These are phyloP conservation scores for Lanzia echinophila DNA, from an alignment of 2,329 filamentous ascomycete species.

Conservation along the genomic window DNA sequence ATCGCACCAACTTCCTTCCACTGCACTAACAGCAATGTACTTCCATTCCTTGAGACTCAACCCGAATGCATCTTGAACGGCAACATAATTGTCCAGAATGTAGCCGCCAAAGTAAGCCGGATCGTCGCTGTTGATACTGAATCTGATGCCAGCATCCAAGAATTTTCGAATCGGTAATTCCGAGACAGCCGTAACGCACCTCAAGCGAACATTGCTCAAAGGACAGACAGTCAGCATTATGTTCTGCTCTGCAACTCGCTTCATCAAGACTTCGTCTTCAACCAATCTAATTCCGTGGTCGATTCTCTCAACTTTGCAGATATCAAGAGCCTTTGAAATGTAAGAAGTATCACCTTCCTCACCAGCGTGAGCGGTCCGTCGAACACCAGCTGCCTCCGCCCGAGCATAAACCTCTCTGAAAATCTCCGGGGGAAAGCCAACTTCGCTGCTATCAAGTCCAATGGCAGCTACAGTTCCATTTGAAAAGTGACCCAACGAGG, in stretches of 20 bases:
- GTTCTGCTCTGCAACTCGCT: conserved; percentile 47
- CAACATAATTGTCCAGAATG: conserved; percentile 68
- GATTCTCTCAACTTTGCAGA: conserved; percentile 57
- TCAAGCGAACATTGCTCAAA: conserved; percentile 60
- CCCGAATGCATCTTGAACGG: conserved; percentile 64
- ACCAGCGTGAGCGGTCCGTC: conserved; percentile 67
- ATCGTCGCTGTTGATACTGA: conserved; percentile 43
- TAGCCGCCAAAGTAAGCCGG: conserved; percentile 62
- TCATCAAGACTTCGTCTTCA: conserved; percentile 52
- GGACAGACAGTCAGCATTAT: conserved; percentile 67
- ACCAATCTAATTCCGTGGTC: conserved; percentile 66
- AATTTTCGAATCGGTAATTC: conserved; percentile 40
- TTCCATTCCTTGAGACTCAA: conserved; percentile 61
- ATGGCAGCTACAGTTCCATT: conserved; percentile 53
- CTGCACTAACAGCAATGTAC: conserved; percentile 52
- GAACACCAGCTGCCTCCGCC: conserved; percentile 46
- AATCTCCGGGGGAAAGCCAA: conserved; percentile 47
- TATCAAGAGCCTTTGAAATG: conserved; percentile 56
- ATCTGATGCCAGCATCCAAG: conserved; percentile 38
- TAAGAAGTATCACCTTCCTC: conserved; percentile 67
- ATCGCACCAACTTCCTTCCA: conserved; percentile 64
- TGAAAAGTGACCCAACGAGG: conserved; percentile 38
- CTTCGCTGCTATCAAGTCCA: conserved; percentile 61
- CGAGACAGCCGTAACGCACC: conserved; percentile 35
- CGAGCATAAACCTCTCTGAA: conserved; percentile 57